phyloP scores from a whole-genome alignment of 176 grass and related monocot species.

The Triticum aestivum region DNA sequence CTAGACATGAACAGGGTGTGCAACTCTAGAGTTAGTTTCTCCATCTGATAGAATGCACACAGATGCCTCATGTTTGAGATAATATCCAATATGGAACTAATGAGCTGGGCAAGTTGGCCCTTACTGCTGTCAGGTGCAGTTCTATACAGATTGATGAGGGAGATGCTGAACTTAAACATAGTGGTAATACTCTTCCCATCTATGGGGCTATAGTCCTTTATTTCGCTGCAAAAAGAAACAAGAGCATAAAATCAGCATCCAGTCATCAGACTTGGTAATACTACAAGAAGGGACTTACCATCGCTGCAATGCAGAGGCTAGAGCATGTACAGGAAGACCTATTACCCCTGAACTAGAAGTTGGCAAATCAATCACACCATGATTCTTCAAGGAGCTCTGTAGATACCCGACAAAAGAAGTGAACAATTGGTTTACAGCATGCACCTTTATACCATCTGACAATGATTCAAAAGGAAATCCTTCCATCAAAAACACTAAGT shows the following conservation, averaged over 20 bases:
- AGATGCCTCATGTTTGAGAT: conserved; percentile 65
- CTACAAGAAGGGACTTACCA: conserved; percentile 47
- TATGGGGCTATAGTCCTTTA: conserved; percentile 50
- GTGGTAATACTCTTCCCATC: conserved; percentile 46
- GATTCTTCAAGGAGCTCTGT: conserved; percentile 58
- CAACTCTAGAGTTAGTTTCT: conserved; percentile 61
- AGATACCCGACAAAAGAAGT: conserved; percentile 60
- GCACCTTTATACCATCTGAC: conserved; percentile 50
- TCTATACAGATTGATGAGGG: conserved; percentile 65
- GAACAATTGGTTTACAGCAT: conserved; percentile 60
- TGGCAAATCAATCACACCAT: conserved; percentile 25
- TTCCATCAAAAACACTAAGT: conserved; percentile 72
- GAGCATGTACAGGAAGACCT: conserved; percentile 79
- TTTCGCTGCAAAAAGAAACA: conserved; percentile 41
- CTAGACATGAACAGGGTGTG: conserved; percentile 45
- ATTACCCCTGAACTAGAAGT: conserved; percentile 20
- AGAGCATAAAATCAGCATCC: conserved; percentile 19
- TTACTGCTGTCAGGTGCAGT: conserved; percentile 41
- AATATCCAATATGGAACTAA: conserved; percentile 65
- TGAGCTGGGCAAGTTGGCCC: conserved; percentile 52
- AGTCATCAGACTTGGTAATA: conserved; percentile 27
- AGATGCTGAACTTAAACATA: conserved; percentile 60
- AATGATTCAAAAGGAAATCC: conserved; percentile 84
- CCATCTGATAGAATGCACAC: conserved; percentile 58
- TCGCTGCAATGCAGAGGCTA: conserved; percentile 70